These are phyloP conservation scores for Basidiobolus heterosporus DNA, from an alignment of 371 early-diverging fungal genomes.

Conservation along the genomic window DNA sequence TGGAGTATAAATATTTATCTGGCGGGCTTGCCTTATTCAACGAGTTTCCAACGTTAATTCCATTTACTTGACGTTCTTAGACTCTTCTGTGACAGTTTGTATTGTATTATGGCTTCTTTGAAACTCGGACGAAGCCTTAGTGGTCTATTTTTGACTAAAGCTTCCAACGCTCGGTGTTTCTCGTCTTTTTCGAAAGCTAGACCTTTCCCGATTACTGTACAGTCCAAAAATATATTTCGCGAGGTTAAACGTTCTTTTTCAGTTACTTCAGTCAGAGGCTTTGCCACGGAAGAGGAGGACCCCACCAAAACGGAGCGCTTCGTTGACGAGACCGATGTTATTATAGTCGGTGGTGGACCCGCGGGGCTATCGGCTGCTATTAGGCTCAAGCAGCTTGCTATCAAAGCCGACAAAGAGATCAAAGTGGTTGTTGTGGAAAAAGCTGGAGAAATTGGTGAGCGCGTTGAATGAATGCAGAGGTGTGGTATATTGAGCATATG, in stretches of 20 bases:
- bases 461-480: background rate
- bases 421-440: conserved; percentile 89
- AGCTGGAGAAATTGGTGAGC: conserved; percentile 75
- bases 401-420: conserved; percentile 65
- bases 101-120: too few relatives aligned
- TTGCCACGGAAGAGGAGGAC: conserved; percentile 9
- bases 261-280: background rate
- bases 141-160: too few relatives aligned
- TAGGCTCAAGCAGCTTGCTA: conserved; percentile 76
- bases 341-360: conserved; percentile 93
- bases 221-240: too few relatives aligned
- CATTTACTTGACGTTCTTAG: too few relatives aligned
- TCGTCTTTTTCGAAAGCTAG: too few relatives aligned
- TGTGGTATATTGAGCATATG: background rate
- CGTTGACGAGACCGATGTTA: conserved; percentile 84
- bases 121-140: too few relatives aligned
- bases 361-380: conserved; percentile 91
- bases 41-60: too few relatives aligned
- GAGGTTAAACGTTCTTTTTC: background rate
- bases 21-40: too few relatives aligned
- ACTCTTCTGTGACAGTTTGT: too few relatives aligned
- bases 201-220: too few relatives aligned
- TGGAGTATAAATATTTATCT: too few relatives aligned
- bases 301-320: conserved; percentile 26
- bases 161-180: too few relatives aligned